These are phyloP conservation scores for Lachnellula hyalina DNA, from an alignment of 2,329 filamentous ascomycete genomes.

Conservation along the genomic window DNA sequence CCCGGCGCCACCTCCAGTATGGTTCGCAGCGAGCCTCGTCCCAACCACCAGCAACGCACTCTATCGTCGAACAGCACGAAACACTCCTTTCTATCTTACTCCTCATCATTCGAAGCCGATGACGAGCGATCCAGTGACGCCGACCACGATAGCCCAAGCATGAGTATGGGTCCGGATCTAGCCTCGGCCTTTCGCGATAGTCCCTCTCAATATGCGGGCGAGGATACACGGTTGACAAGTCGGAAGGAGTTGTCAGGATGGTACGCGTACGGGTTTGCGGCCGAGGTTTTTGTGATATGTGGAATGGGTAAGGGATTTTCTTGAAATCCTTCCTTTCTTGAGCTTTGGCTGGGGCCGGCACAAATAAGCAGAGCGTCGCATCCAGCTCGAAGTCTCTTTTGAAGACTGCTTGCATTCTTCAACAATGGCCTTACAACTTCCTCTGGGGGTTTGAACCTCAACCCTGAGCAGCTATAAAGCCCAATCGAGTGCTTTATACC, in stretches of 20 bases:
- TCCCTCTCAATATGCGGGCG: slow-evolving; percentile 60
- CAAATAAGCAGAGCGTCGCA: not conserved
- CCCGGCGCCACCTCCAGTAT: slow-evolving; percentile 9
- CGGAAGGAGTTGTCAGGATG: slow-evolving; percentile 83
- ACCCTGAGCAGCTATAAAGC: too few relatives aligned
- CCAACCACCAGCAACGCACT: slow-evolving; percentile 21
- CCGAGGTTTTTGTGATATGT: slow-evolving; percentile 94
- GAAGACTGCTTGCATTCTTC: not conserved
- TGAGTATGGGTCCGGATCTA: slow-evolving; percentile 31
- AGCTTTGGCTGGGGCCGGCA: too few relatives aligned
- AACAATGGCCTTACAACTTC: too few relatives aligned
- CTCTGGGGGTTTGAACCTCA: too few relatives aligned
- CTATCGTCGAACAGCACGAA: slow-evolving; percentile 38
- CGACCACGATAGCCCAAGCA: slow-evolving; percentile 19
- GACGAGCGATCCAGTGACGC: slow-evolving; percentile 53
- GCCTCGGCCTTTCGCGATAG: slow-evolving; percentile 31
- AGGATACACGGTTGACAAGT: slow-evolving; percentile 86
- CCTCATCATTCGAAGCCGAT: slow-evolving; percentile 61
- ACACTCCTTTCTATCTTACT: slow-evolving; percentile 52
- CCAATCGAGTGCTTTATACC: not conserved
- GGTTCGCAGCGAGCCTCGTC: slow-evolving; percentile 20
- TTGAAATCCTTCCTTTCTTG: not conserved
- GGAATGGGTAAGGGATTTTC: slow-evolving; percentile 58
- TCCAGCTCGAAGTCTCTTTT: not conserved
- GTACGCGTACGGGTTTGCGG: slow-evolving; percentile 95